These are phyloP conservation scores for Paraphoma chrysanthemicola DNA, from an alignment of 2,329 filamentous ascomycete species.

Conservation along the genomic window DNA sequence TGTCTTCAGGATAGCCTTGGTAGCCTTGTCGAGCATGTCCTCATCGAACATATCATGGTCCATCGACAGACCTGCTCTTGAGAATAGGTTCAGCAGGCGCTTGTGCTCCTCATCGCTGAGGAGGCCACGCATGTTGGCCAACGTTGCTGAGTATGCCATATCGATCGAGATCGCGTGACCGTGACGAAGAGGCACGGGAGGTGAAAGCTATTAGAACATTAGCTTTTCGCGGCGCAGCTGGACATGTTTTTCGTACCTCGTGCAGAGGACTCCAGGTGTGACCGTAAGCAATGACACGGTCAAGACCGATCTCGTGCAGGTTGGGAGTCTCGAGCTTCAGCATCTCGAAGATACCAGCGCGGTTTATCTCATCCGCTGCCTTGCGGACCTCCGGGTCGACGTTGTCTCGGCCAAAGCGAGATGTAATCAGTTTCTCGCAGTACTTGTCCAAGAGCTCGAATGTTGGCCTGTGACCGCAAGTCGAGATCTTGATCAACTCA, in stretches of 20 bases:
- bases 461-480: conserved; percentile 70
- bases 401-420: conserved; percentile 68
- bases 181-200: conserved; percentile 72
- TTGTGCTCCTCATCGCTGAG: conserved; percentile 67
- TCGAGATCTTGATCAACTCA: conserved; percentile 78
- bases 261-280: conserved; percentile 78
- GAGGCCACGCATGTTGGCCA: conserved; percentile 68
- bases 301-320: conserved; percentile 74
- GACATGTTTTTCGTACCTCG: conserved; percentile 42
- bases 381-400: conserved; percentile 62
- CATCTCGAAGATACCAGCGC: conserved; percentile 76
- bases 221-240: conserved; percentile 2
- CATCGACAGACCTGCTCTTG: conserved; percentile 73
- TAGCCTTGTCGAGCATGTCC: conserved; percentile 69
- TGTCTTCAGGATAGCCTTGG: conserved; percentile 73
- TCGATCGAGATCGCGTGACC: conserved; percentile 78
- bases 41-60: conserved; percentile 74
- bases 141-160: conserved; percentile 76
- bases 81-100: conserved; percentile 71
- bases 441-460: conserved; percentile 73
- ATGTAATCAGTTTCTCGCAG: conserved; percentile 71
- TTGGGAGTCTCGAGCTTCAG: conserved; percentile 76
- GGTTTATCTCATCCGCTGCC: conserved; percentile 72
- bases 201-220: conserved; percentile 60
- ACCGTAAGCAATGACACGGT: conserved; percentile 76